Conservation (phyloP, 179 eudicot species). For the Beta lomatogona region DNA sequence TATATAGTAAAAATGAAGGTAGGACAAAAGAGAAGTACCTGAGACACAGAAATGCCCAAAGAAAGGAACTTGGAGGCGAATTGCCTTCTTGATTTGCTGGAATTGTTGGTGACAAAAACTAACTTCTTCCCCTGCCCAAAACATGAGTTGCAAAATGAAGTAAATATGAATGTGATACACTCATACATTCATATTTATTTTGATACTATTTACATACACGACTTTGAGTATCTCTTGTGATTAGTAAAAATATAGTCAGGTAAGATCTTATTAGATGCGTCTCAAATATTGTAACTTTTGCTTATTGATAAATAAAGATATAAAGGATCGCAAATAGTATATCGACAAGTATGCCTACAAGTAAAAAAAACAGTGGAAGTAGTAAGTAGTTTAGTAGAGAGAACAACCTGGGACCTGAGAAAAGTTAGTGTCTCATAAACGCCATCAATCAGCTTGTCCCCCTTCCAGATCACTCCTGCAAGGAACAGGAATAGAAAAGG, state of each 20-base stretch:
- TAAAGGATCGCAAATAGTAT: too few species aligned
- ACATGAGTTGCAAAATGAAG: not conserved
- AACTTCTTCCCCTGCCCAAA: constrained; percentile 61
- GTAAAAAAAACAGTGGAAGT: too few species aligned
- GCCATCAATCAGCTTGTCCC: constrained; percentile 76
- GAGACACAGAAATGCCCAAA: constrained; percentile 71
- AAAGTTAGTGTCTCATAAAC: constrained; percentile 58
- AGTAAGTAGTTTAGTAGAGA: too few species aligned
- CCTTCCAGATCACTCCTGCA: constrained; percentile 89
- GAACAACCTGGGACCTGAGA: constrained; percentile 60
- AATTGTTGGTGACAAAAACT: constrained; percentile 80
- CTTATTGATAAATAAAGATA: too few species aligned
- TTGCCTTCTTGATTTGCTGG: constrained; percentile 71
- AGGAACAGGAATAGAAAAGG: not conserved
- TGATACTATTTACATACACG: too few species aligned
- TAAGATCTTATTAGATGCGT: too few species aligned
- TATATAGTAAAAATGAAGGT: too few species aligned
- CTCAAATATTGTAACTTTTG: too few species aligned
- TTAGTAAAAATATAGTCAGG: too few species aligned
- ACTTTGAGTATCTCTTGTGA: too few species aligned
- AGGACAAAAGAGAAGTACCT: constrained; percentile 12
- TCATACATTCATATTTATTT: too few species aligned
- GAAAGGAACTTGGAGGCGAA: constrained; percentile 66
- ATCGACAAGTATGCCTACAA: too few species aligned
- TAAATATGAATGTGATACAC: not conserved